Evolutionary conservation across 768 basidiomycete genomes (phyloP).

Genomic region (Trametes sanguinea): DNA sequence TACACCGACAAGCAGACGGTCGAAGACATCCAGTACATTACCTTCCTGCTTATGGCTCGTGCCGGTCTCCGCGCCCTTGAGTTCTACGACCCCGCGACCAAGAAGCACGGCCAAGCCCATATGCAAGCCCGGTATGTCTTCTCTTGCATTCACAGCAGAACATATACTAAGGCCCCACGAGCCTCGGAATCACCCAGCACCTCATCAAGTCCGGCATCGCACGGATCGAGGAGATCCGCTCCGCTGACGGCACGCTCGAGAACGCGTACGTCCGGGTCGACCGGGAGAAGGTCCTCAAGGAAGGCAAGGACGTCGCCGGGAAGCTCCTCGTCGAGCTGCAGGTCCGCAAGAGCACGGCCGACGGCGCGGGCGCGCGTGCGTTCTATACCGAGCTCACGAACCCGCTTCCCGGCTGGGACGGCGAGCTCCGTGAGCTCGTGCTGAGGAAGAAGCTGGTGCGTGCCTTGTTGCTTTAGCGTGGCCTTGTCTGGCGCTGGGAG

Average conservation of each 20-base stretch:
- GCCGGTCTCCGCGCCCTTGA: slow-evolving; percentile 78
- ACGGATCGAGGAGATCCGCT: slow-evolving; percentile 66
- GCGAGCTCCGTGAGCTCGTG: slow-evolving; percentile 75
- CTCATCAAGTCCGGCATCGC: slow-evolving; percentile 73
- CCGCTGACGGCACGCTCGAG: slow-evolving; percentile 56
- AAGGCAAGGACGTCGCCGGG: slow-evolving; percentile 68
- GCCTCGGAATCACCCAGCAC: slow-evolving; percentile 82
- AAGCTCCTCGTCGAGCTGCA: slow-evolving; percentile 80
- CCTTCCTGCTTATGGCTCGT: slow-evolving; percentile 86
- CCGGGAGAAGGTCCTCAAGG: slow-evolving; percentile 61
- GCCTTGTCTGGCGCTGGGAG: neutral
- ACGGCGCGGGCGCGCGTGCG: slow-evolving; percentile 73
- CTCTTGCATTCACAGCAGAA: neutral
- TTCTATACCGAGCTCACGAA: slow-evolving; percentile 82
- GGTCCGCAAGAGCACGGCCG: slow-evolving; percentile 83
- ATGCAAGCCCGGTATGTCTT: slow-evolving; percentile 80
- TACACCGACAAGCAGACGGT: slow-evolving; percentile 67
- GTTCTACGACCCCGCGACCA: slow-evolving; percentile 76
- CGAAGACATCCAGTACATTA: slow-evolving; percentile 79
- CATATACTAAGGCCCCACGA: slow-evolving; percentile 30
- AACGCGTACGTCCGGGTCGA: slow-evolving; percentile 76
- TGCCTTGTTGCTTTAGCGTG: slow-evolving; percentile 8
- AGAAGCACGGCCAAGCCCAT: slow-evolving; percentile 87
- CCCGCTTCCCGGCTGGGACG: slow-evolving; percentile 70
- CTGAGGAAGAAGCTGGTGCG: slow-evolving; percentile 75